Evolutionary conservation across 805 yeast species (phyloP), one percentile per base, ranked within the genome.

Genomic region (Lachancea dasiensis): DNA sequence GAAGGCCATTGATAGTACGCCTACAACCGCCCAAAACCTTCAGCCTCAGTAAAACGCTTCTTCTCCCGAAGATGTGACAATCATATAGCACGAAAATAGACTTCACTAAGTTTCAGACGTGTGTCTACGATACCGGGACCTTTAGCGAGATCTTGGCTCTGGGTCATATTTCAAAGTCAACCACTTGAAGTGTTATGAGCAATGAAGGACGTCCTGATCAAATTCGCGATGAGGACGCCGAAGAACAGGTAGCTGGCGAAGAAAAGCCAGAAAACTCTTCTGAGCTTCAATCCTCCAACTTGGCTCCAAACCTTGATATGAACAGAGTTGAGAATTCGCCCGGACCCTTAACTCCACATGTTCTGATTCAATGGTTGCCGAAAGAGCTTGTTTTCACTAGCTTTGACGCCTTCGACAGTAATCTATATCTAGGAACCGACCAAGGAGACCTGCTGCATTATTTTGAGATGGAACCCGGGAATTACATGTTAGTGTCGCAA

Each of bases 401-500:
- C 13, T 47, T 50, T 29, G 60, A 55, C 30, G 49, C 59, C 4
- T 52, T 50, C 33, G 60, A 56, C 6, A 47, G 56, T 15, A 56
- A 60, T 38, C 42, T 60, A 13, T 60, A 57, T 37, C 35, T 60
- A 8, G 64, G 63, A 2, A 54, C 62, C 2, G 34, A 39, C 1
- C 41, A 46, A 3, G 64, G 64, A 17, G 61, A 56, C 19, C 42
- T 60, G 11, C 27, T 60, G 30, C 64, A 60, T 34, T 60, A 57
- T 31, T 58, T 54, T 38, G 64, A 60, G 32, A 50, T 60, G 17
- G 62, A 57, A 32, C 48, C 45, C 18, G 48, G 48, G 6, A 55
- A 57, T 32, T 60, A 50, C 27, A 46, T 58, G 46, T 41, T 60
- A 16, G 58, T 60, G 5, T 56, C 63, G 2, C 51, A 54, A 26